phyloP scores from a whole-genome alignment of 1,139 yeast genomes.

The Candida sanyaensis region DNA sequence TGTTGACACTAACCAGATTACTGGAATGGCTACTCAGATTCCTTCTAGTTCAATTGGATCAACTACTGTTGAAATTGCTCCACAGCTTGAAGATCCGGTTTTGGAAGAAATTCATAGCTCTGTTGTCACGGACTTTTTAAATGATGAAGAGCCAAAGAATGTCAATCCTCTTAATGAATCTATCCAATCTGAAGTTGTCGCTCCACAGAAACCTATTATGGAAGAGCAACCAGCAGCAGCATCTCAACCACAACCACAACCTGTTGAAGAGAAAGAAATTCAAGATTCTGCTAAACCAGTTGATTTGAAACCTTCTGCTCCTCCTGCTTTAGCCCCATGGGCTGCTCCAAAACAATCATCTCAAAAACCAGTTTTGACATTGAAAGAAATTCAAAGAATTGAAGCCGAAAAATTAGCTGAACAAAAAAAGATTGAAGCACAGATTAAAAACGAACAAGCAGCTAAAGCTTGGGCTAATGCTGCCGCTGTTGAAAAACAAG shows the following conservation, averaged over 20 bases:
- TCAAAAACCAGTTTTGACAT: conserved; percentile 51
- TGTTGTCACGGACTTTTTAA: conserved; percentile 40
- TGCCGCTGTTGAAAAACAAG: conserved; percentile 27
- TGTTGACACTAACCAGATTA: background rate
- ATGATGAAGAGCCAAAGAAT: conserved; percentile 23
- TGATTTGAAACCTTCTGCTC: conserved; percentile 24
- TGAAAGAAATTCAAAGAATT: conserved; percentile 69
- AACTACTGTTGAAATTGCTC: conserved; percentile 6
- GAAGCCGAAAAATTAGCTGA: conserved; percentile 57
- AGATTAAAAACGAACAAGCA: conserved; percentile 31
- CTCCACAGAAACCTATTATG: background rate
- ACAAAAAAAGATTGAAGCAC: conserved; percentile 37
- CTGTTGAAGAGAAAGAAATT: conserved; percentile 4
- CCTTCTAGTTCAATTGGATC: background rate
- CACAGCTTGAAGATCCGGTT: conserved; percentile 24
- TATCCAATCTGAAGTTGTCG: background rate
- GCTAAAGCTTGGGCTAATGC: conserved; percentile 23
- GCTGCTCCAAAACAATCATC: conserved; percentile 17
- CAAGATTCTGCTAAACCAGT: conserved; percentile 7
- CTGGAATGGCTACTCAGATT: background rate
- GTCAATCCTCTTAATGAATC: background rate
- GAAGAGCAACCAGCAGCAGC: conserved; percentile 3
- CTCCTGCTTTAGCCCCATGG: conserved; percentile 21
- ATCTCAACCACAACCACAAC: background rate
- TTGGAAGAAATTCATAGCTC: conserved; percentile 38